Evolutionary conservation across 164 flowering plant genomes (phyloP), one percentile per base, ranked within the genome.

Genomic region (Berberis thunbergii): DNA sequence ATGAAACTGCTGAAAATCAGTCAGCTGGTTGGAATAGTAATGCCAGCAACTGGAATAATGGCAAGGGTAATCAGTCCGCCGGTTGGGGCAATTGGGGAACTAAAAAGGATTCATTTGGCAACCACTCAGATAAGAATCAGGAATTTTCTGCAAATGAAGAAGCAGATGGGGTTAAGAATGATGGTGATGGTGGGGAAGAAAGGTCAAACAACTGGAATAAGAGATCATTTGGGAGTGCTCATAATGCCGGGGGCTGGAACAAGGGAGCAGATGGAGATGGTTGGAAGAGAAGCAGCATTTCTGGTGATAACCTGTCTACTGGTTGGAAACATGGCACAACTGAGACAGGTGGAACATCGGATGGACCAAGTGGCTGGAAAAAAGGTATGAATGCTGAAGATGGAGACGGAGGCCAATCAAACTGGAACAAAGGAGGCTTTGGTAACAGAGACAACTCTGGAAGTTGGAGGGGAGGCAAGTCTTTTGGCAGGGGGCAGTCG

Each of bases 371-470:
- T 26, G 26, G 26, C 26, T 26, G 26, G 26, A 26, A 26, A 26
- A 26, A 26, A 26, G 26, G 26, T 26, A 26, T 26, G 26, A 26
- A 26, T 26, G 26, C 26, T 26, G 49, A 8, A 46, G 49, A 46
- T 57, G 53, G 45, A 40, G 38, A 58, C 57, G 69, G 58, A 1
- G 56, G 60, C 42, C 62, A 38, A 67, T 69, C 61, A 56, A 59
- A 61, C 48, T 75, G 70, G 78, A 64, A 63, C 48, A 59, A 42
- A 48, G 41, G 42, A 63, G 11, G 13, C 7, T 58, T 59, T 49
- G 69, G 63, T 10, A 50, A 61, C 43, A 43, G 39, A 57, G 61
- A 49, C 45, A 49, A 52, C 7, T 55, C 55, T 11, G 61, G 56
- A 12, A 62, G 49, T 43, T 57, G 65, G 62, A 40, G 68, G 39